Base-by-base conservation (phyloP, 2,329 filamentous ascomycete genomes). In the Phialophora expanda region DNA sequence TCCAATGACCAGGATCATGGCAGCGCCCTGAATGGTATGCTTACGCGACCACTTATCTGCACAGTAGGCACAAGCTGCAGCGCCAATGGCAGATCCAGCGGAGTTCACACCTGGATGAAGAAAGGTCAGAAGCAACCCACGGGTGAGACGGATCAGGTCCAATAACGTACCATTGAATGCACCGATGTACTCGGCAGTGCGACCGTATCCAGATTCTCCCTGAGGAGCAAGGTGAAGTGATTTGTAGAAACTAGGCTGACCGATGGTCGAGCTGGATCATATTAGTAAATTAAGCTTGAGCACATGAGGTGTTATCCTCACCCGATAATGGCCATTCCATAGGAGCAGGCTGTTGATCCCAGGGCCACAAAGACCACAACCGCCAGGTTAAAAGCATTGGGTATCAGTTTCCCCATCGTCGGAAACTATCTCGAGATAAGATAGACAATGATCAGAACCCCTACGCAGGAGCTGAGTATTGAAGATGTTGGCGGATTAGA, bases 201-300 rank as follows among this genome's bases (percentile, higher is more conserved):
- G 77, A 1, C 68, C 69, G 67, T 82, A 82, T 24, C 78, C 79
- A 3, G 78, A 75, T 60, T 78, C 72, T 9, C 75, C 77, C 62
- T 75, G 71, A 6, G 75, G 62, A 5, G 78, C 77, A 12, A 83
- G 75, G 32, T 77, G 67, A 56, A 82, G 77, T 70, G 78, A 79
- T 4, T 70, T 73, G 71, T 79, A 82, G 74, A 82, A 82, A 44
- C 74, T 77, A 3, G 80, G 79, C 64, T 83, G 80, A 2, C 81
- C 81, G 57, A 83, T 76, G 1, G 80, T 82, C 26, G 66, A 68
- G 32, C 65, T 66, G 26, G 24, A 55, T 26, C 54, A 7, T 22
- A 44, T 66, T 22, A 66, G 32, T 32, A 11, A 8, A n/a, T 20
- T 24, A 4, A 28, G 4, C 11, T 28, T 1, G 38, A 50, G 4